Evolutionary conservation across 768 basidiomycete species (phyloP).

Genomic region (Lactifluus rugatus): DNA sequence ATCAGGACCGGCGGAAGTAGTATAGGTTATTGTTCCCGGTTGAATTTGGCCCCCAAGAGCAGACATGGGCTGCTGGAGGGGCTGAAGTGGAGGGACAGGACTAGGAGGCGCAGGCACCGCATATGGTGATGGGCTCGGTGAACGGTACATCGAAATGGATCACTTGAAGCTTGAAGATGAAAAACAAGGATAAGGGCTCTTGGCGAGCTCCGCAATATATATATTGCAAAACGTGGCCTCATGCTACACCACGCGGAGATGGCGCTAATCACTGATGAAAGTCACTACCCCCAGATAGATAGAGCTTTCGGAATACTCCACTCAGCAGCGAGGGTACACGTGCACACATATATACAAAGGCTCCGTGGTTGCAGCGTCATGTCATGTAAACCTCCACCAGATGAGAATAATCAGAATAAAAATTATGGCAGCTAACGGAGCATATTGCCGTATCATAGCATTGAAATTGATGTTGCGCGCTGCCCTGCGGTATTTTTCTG

Average conservation of each 20-base stretch:
- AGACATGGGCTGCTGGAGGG: conserved; percentile 8
- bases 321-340: not conserved
- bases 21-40: conserved; percentile 66
- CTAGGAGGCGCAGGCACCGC: conserved; percentile 18
- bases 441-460: conserved; percentile 92
- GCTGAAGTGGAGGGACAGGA: conserved; percentile 8
- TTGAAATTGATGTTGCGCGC: conserved; percentile 90
- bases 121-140: conserved; percentile 8
- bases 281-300: conserved; percentile 6
- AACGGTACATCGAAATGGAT: conserved; percentile 17
- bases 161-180: not conserved
- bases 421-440: conserved; percentile 76
- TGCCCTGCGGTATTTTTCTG: conserved; percentile 94
- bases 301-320: not conserved
- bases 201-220: conserved; percentile 1
- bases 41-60: conserved; percentile 37
- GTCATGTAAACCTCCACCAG: conserved; percentile 67
- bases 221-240: conserved; percentile 8
- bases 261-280: conserved; percentile 4
- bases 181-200: not conserved
- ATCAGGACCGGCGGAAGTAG: conserved; percentile 51
- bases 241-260: not conserved
- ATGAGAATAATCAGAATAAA: conserved; percentile 70
- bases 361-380: not conserved
- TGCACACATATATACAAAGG: conserved; percentile 8